Conservation (phyloP, 2,329 filamentous ascomycete genomes). For the Fusarium compactum region DNA sequence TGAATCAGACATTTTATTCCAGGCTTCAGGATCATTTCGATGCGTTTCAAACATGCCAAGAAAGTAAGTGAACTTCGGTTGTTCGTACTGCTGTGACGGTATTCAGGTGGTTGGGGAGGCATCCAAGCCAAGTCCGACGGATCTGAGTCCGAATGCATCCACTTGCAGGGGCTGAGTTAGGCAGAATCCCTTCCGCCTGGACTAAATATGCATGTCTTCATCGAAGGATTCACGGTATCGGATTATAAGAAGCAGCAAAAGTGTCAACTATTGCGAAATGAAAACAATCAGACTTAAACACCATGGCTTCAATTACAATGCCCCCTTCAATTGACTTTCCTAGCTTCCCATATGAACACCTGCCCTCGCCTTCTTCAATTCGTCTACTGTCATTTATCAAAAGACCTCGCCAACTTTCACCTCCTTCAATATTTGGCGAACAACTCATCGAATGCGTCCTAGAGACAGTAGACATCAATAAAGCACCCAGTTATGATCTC, state of each 20-base stretch:
- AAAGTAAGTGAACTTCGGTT: too few relatives aligned
- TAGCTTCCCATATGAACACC: not conserved
- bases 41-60: too few relatives aligned
- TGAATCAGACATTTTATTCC: too few relatives aligned
- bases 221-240: not conserved
- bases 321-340: not conserved
- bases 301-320: not conserved
- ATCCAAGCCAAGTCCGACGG: too few relatives aligned
- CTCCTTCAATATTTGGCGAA: not conserved
- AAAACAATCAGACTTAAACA: accelerated
- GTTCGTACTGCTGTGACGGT: too few relatives aligned
- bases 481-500: not conserved
- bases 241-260: not conserved
- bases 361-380: not conserved
- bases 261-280: not conserved
- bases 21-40: too few relatives aligned
- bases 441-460: not conserved
- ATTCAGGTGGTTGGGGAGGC: too few relatives aligned
- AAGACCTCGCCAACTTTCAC: slow-evolving; percentile 1
- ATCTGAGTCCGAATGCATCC: not conserved
- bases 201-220: not conserved
- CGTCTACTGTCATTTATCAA: slow-evolving; percentile 6
- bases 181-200: not conserved
- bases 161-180: not conserved
- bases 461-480: not conserved